phyloP scores from a whole-genome alignment of 495 filamentous ascomycete species.

The Penicillium verhagenii region DNA sequence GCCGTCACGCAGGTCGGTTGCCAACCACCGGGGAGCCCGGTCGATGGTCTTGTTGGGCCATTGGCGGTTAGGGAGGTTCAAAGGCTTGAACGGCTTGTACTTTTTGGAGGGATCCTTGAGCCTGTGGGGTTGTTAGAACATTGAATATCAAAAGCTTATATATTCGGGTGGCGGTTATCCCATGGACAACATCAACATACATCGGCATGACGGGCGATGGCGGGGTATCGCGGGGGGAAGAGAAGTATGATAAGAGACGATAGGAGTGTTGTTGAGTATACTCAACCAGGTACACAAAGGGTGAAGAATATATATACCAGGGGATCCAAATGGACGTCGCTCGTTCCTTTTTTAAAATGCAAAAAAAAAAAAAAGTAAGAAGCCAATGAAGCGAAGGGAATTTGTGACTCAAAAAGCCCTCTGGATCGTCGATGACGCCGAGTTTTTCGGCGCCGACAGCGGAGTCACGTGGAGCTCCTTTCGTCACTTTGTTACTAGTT shows the following conservation, averaged over 20 bases:
- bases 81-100: conserved; percentile 75
- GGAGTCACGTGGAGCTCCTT: conserved; percentile 28
- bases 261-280: neutral
- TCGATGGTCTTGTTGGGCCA: conserved; percentile 80
- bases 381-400: conserved; percentile 24
- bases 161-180: neutral
- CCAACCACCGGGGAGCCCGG: conserved; percentile 81
- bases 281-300: neutral
- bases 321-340: neutral
- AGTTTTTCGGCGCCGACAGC: conserved; percentile 31
- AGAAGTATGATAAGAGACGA: conserved; percentile 16
- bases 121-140: conserved; percentile 54
- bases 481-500: neutral
- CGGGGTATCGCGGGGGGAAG: conserved; percentile 31
- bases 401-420: conserved; percentile 26
- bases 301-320: neutral
- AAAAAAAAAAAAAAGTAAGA: conserved; percentile 7
- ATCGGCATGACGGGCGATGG: conserved; percentile 38
- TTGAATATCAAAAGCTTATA: conserved; percentile 6
- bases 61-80: conserved; percentile 82
- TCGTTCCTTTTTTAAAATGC: conserved; percentile 16
- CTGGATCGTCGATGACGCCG: conserved; percentile 25
- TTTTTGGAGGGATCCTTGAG: conserved; percentile 93
- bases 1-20: conserved; percentile 82
- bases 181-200: conserved; percentile 25